Evolutionary conservation across 768 basidiomycete genomes (phyloP).

Genomic region (Naganishia vaughanmartiniae): DNA sequence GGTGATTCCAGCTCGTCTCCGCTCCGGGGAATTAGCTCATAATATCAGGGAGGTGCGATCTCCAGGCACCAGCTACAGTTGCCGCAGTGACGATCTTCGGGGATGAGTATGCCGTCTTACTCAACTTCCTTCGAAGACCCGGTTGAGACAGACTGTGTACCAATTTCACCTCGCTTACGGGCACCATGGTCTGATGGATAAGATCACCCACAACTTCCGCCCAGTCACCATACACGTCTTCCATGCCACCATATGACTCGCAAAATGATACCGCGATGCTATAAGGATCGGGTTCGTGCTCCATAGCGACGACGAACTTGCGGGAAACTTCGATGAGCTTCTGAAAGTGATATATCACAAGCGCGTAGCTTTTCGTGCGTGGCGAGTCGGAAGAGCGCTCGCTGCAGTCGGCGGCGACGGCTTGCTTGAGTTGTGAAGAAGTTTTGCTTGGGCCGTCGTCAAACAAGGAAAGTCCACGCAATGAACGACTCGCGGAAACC

Average conservation of each 20-base stretch:
- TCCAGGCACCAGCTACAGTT: not conserved
- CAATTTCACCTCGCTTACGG: not conserved
- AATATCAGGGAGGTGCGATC: constrained; percentile 5
- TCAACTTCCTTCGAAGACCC: not conserved
- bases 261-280: not conserved
- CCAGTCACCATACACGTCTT: constrained; percentile 9
- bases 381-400: not conserved
- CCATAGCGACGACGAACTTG: constrained; percentile 11
- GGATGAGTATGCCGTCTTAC: not conserved
- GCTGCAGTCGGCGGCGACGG: not conserved
- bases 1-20: not conserved
- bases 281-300: constrained; percentile 17
- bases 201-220: constrained; percentile 8
- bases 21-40: not conserved
- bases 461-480: not conserved
- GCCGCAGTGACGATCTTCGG: not conserved
- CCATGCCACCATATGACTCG: not conserved
- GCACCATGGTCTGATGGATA: not conserved
- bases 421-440: not conserved
- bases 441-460: not conserved
- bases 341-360: constrained; percentile 1
- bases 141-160: not conserved
- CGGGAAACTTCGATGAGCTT: constrained; percentile 17
- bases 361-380: not conserved
- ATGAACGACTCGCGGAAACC: not conserved